Base-by-base conservation (phyloP, 139 green algal genomes). In the Monoraphidium neglectum region DNA sequence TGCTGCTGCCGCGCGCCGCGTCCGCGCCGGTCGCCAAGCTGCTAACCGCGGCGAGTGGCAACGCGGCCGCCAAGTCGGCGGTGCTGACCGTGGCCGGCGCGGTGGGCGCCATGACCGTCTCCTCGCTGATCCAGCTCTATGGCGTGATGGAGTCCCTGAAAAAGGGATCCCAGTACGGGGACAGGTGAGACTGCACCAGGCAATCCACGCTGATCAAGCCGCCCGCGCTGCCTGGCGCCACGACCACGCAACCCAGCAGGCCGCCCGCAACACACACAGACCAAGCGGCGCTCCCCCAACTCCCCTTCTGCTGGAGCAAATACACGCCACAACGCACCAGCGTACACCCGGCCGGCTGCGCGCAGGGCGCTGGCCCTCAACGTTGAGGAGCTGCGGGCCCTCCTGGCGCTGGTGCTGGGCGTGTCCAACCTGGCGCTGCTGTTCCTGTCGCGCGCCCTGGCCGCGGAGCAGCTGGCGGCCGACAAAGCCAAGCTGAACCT, bases 401-500 rank as follows among this genome's bases (percentile, higher is more conserved):
- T 79, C 35, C 47, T 79, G 73, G 37, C 62, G 35, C 8, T 72
- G 16, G 73, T 66, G 35, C 33, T 79, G 49, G 73, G 73, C 15
- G 43, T 38, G 1, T 47, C 73, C 18, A 73, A 79, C 63, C 63
- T 79, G 35, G 73, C 28, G 26, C 49, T 79, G 49, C 36, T 79
- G 49, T 72, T 67, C 26, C 24, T 66, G 33, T 56, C 46, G 26
- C 43, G 63, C 5, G 49, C 73, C 2, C 33, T 79, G 47, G 73
- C 73, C 12, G 32, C 62, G 4, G 73, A 72, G 63, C 63, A 73
- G 49, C 32, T 54, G 33, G 57, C 63, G 43, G 47, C 47, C 2
- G 59, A 79, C 59, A 79, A 67, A 47, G 73, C 63, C 5, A 8
- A 57, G 49, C 73, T 79, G 33, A 79, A 79, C 62, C 63, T 79